phyloP scores from a whole-genome alignment of 1,139 yeast species.

The Hansenula lynferdii region DNA sequence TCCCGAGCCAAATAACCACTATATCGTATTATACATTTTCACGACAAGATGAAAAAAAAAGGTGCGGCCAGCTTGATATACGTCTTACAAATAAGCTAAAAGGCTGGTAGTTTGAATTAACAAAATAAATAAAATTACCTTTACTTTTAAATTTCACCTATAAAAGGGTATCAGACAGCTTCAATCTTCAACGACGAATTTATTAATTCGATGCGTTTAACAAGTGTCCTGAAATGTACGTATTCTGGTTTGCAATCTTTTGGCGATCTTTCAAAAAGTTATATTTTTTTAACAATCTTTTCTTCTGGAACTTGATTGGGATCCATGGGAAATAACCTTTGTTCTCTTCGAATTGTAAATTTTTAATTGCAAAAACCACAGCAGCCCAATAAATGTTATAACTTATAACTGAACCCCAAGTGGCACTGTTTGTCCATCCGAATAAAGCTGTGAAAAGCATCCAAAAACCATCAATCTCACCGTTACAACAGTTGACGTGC shows the following conservation, averaged over 20 bases:
- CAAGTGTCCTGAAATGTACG: slow-evolving; percentile 4
- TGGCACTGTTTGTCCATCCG: slow-evolving; percentile 96
- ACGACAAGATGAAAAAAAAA: no score
- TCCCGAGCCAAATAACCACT: no score
- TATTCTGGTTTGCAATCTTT: neutral
- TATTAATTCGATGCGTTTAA: neutral
- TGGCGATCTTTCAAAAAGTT: slow-evolving; percentile 22
- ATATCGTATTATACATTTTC: no score
- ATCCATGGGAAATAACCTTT: slow-evolving; percentile 54
- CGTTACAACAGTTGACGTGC: slow-evolving; percentile 98
- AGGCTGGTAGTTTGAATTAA: no score
- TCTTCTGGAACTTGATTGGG: slow-evolving; percentile 55
- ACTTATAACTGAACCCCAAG: slow-evolving; percentile 83
- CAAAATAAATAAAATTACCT: no score
- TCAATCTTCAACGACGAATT: no score
- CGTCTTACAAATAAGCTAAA: no score
- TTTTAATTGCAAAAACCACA: slow-evolving; percentile 46
- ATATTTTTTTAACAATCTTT: slow-evolving; percentile 41
- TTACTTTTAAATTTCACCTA: no score
- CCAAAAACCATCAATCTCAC: slow-evolving; percentile 88
- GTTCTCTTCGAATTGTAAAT: slow-evolving; percentile 54
- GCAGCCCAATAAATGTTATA: slow-evolving; percentile 72
- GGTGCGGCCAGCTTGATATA: no score
- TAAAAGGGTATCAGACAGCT: no score
- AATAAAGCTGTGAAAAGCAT: slow-evolving; percentile 85